These are phyloP conservation scores for Ustulina deusta DNA, from an alignment of 2,329 filamentous ascomycete genomes.

Conservation along the genomic window DNA sequence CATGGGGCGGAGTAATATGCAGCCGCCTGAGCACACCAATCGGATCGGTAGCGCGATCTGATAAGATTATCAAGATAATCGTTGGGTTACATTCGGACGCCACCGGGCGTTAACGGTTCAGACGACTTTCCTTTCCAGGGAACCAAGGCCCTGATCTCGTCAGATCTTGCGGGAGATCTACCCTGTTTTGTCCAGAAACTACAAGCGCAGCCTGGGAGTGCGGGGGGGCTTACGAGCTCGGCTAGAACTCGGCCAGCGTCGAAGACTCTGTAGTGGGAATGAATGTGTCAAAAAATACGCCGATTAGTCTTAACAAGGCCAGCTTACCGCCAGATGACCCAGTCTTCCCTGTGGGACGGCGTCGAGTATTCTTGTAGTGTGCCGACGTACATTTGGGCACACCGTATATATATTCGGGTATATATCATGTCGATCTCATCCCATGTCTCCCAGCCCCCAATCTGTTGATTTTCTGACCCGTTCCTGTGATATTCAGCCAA, in stretches of 20 bases:
- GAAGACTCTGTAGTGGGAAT: not conserved
- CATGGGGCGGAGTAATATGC: conserved; percentile 8
- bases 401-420: conserved; percentile 5
- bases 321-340: not conserved
- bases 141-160: conserved; percentile 3
- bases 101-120: conserved; percentile 12
- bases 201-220: too few relatives aligned
- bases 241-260: not conserved
- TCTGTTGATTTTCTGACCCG: not conserved
- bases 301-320: not conserved
- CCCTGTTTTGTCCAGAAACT: not conserved
- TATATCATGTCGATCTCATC: conserved; percentile 13
- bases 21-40: not conserved
- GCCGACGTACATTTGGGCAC: not conserved
- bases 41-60: conserved; percentile 1
- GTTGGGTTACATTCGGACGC: conserved; percentile 7
- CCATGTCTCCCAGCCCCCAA: not conserved
- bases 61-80: conserved; percentile 33
- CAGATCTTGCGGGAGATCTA: conserved; percentile 1
- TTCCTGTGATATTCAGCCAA: not conserved
- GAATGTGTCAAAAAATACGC: conserved; percentile 1
- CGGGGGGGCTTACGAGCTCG: too few relatives aligned
- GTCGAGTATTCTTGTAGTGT: not conserved
- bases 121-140: conserved; percentile 5
- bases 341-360: not conserved